Evolutionary conservation across 202 grass and related monocot species (phyloP).

Genomic region (Bolboschoenoplectus hybrid): DNA sequence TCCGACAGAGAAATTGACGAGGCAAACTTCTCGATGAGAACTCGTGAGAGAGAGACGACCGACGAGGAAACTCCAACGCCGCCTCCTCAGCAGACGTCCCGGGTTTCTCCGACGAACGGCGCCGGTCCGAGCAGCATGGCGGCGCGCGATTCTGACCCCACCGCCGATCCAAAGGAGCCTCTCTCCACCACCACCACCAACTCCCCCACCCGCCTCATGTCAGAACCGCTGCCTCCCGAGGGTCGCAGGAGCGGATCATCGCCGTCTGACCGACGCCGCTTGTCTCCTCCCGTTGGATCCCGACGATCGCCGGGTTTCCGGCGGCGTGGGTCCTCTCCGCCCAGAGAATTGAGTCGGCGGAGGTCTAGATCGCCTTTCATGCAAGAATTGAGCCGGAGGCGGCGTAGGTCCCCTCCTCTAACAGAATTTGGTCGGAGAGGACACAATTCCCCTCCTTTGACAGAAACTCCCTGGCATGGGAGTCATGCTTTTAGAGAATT

Average conservation of each 20-base stretch:
- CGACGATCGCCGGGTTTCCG: slow-evolving; percentile 29
- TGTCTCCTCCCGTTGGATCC: not conserved
- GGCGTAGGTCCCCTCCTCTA: slow-evolving; percentile 12
- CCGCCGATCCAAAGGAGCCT: slow-evolving; percentile 15
- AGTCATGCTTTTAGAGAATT: slow-evolving; percentile 23
- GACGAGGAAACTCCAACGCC: slow-evolving; percentile 34
- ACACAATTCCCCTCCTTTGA: slow-evolving; percentile 7
- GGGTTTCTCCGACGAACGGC: not conserved
- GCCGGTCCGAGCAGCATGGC: slow-evolving; percentile 39
- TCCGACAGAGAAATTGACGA: not conserved
- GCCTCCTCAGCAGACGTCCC: not conserved
- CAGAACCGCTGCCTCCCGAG: not conserved
- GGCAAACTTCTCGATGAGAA: slow-evolving; percentile 17
- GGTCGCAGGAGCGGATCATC: slow-evolving; percentile 20
- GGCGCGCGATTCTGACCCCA: slow-evolving; percentile 29
- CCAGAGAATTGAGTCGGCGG: not conserved
- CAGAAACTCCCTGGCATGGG: slow-evolving; percentile 17
- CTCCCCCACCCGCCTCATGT: not conserved
- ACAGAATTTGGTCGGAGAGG: slow-evolving; percentile 27
- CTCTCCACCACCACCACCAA: slow-evolving; percentile 23
- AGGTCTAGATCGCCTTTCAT: not conserved
- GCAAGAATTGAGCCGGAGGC: not conserved
- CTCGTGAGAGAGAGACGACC: slow-evolving; percentile 14
- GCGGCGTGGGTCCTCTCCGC: slow-evolving; percentile 19
- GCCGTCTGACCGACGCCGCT: slow-evolving; percentile 1